Conservation (phyloP, 2,329 filamentous ascomycete genomes). For the Penicillium brevicompactum region DNA sequence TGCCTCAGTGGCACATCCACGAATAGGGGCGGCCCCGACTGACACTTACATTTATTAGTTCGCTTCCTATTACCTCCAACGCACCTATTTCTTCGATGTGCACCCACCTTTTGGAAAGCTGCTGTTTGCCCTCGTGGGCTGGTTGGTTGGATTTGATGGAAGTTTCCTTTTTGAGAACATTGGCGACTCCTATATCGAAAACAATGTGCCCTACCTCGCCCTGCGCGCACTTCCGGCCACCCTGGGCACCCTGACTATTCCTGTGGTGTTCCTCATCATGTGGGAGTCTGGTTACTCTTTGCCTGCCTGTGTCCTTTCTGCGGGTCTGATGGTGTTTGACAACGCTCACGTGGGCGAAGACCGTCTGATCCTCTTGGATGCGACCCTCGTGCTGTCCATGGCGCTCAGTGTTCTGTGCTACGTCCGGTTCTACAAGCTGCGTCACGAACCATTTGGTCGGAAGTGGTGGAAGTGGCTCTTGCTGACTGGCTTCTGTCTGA, state of each 20-base stretch:
- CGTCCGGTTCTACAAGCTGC: slow-evolving; percentile 95
- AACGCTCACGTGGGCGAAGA: slow-evolving; percentile 98
- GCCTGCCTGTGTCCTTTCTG: slow-evolving; percentile 84
- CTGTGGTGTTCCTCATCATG: slow-evolving; percentile 96
- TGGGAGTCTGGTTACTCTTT: slow-evolving; percentile 99
- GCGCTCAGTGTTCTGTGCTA: slow-evolving; percentile 91
- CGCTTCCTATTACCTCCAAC: slow-evolving; percentile 79
- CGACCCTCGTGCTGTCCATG: slow-evolving; percentile 93
- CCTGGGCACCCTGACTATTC: slow-evolving; percentile 87
- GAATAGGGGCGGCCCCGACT: slow-evolving; percentile 13
- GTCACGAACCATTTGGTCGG: slow-evolving; percentile 82
- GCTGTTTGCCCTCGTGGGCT: slow-evolving; percentile 93
- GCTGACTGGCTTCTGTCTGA: slow-evolving; percentile 88
- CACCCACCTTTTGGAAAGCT: slow-evolving; percentile 98
- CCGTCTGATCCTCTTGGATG: slow-evolving; percentile 89
- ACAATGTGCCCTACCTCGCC: slow-evolving; percentile 96
- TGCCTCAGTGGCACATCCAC: slow-evolving; percentile 2
- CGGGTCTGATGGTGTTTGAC: slow-evolving; percentile 87
- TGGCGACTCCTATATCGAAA: slow-evolving; percentile 94
- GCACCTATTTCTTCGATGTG: slow-evolving; percentile 99
- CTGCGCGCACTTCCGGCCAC: slow-evolving; percentile 92
- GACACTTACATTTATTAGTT: slow-evolving; percentile 39
- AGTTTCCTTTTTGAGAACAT: slow-evolving; percentile 99
- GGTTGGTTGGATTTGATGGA: slow-evolving; percentile 96
- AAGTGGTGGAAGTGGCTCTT: slow-evolving; percentile 99